Evolutionary conservation across 2,329 filamentous ascomycete genomes (phyloP), one percentile per base, ranked within the genome.

Genomic region (Endoconidiophora polonica): DNA sequence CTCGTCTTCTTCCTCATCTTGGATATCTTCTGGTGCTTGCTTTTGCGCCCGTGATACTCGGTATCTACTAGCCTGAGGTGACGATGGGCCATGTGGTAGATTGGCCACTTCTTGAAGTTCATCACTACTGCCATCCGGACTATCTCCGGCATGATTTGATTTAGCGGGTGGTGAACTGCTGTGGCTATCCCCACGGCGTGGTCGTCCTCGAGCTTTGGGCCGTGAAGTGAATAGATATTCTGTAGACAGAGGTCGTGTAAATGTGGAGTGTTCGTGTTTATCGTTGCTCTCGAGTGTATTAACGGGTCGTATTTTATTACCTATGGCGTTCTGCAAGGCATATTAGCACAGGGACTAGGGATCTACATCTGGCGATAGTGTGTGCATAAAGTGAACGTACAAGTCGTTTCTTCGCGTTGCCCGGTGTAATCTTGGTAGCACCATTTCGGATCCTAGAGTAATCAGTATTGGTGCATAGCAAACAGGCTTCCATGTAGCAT

Each of bases 381-480:
- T 46, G 44, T 22, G 10, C 33, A 20, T 46, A 6, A 20, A 23
- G 37, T 39, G 20, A 39, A 29, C 44, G 24, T 46, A 46, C 44
- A 24, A 46, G 44, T 46, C 44, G 44, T 39, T 22, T n/a, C 23
- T 46, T 46, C 12, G 44, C 33, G 20, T 46, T 33, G 10, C 44
- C 44, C 23, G 44, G 44, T 12, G 38, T 5, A 5, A 46, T 46
- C 33, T 46, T 46, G 7, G 44, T 46, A 14, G 44, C 44, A 24
- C 44, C 44, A 46, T 24, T 16, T 16, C 44, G 44, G 29, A 16
- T 16, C 23, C 44, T 46, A 26, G 18, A 23, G 12, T 18, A 23
- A 37, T 46, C 38, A 46, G 44, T n/a, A 16, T 45, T 46, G 5
- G 26, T 44, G 16, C 20, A 33, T 33, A 33, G 29, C 12, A 33